phyloP scores from a whole-genome alignment of 805 yeast genomes.

The Pichia ethanolica region DNA sequence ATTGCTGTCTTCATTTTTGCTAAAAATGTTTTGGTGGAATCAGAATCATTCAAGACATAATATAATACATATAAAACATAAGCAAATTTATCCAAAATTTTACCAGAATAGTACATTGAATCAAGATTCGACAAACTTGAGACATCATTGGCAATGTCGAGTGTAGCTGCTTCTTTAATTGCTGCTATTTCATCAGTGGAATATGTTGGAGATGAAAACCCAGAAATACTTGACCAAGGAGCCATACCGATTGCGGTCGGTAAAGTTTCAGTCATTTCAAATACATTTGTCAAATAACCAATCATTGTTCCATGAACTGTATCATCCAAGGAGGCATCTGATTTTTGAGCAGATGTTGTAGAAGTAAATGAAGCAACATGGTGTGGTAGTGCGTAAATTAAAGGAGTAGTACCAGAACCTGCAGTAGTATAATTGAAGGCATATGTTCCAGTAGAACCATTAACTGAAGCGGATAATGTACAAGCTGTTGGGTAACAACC shows the following conservation, averaged over 20 bases:
- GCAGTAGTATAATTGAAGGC: slow-evolving; percentile 34
- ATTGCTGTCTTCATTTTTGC: slow-evolving; percentile 42
- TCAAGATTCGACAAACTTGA: slow-evolving; percentile 27
- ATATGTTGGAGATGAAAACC: slow-evolving; percentile 27
- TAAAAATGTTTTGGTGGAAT: slow-evolving; percentile 42
- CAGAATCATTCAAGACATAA: slow-evolving; percentile 37
- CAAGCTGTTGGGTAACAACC: slow-evolving; percentile 45
- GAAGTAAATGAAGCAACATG: slow-evolving; percentile 35
- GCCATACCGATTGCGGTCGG: slow-evolving; percentile 38
- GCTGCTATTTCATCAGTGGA: slow-evolving; percentile 36
- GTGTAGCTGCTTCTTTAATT: slow-evolving; percentile 22
- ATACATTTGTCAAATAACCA: slow-evolving; percentile 36
- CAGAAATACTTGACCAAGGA: slow-evolving; percentile 50
- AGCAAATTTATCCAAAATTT: slow-evolving; percentile 49
- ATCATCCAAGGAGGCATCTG: slow-evolving; percentile 36
- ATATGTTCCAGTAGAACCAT: slow-evolving; percentile 33
- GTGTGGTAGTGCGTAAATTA: slow-evolving; percentile 49
- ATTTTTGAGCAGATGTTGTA: slow-evolving; percentile 21
- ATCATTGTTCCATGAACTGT: slow-evolving; percentile 44
- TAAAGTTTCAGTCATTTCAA: slow-evolving; percentile 36
- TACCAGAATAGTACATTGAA: slow-evolving; percentile 47
- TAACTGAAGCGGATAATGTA: slow-evolving; percentile 34
- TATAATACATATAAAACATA: slow-evolving; percentile 45
- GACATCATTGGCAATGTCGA: slow-evolving; percentile 42
- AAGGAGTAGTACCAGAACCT: slow-evolving; percentile 37